phyloP scores from a whole-genome alignment of 805 yeast species.

The Zygoascus biomembranicola region DNA sequence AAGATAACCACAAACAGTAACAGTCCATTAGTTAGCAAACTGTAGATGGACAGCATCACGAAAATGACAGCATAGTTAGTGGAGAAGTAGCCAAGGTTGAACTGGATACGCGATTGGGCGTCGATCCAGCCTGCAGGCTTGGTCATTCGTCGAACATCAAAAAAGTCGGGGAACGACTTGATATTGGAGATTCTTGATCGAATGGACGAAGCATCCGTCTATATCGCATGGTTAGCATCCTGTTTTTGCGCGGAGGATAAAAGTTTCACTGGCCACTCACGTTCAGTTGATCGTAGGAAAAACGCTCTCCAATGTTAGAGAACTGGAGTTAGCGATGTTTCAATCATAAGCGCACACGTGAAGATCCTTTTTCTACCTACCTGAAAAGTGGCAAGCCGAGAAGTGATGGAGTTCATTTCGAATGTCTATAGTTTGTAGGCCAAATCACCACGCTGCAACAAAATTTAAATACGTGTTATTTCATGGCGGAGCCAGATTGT shows the following conservation, averaged over 20 bases:
- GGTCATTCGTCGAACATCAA: constrained; percentile 80
- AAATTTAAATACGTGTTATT: constrained; percentile 2
- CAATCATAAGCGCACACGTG: background rate
- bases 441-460: background rate
- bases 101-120: constrained; percentile 78
- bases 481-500: background rate
- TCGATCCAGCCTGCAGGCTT: constrained; percentile 89
- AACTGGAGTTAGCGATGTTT: background rate
- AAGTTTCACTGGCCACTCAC: background rate
- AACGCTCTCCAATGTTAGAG: background rate
- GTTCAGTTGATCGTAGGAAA: background rate
- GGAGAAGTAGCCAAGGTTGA: constrained; percentile 78
- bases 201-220: constrained; percentile 25
- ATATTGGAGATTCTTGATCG: constrained; percentile 61
- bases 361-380: background rate
- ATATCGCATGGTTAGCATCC: background rate
- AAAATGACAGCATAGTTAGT: constrained; percentile 78
- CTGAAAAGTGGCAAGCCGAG: constrained; percentile 11
- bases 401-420: constrained; percentile 14
- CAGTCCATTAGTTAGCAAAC: constrained; percentile 76
- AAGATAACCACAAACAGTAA: constrained; percentile 72
- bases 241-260: no score
- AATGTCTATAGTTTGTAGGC: background rate
- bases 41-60: constrained; percentile 66
- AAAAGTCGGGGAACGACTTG: constrained; percentile 88